Evolutionary conservation across 140 eudicot genomes (phyloP).

Genomic region (Ambrosia hybrid): DNA sequence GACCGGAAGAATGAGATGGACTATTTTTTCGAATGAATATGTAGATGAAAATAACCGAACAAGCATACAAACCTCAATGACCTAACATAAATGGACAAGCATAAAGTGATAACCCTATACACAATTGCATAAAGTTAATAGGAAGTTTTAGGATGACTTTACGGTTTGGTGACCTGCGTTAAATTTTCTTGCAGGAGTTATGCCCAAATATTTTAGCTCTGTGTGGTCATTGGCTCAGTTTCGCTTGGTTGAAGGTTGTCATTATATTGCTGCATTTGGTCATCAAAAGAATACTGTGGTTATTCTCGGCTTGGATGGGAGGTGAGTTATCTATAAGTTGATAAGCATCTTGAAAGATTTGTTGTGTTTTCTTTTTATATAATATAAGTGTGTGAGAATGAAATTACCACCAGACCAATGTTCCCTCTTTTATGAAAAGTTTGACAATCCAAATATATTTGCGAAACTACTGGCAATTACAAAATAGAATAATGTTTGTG

Average conservation of each 20-base stretch:
- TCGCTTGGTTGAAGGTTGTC: constrained; percentile 55
- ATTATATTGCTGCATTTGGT: constrained; percentile 5
- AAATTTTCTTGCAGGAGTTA: constrained; percentile 51
- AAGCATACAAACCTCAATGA: too few relatives aligned
- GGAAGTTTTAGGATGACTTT: background rate
- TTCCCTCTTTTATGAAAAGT: background rate
- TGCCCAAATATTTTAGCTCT: constrained; percentile 84
- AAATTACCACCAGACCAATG: background rate
- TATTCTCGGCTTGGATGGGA: constrained; percentile 87
- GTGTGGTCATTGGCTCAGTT: constrained; percentile 72
- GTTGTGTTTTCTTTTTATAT: background rate
- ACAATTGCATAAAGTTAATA: constrained; percentile 1
- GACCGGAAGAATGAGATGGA: too few relatives aligned
- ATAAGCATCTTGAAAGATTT: background rate
- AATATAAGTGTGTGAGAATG: background rate
- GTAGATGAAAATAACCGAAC: too few relatives aligned
- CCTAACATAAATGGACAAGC: too few relatives aligned
- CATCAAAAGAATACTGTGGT: constrained; percentile 73
- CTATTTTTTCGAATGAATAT: too few relatives aligned
- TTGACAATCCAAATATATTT: constrained; percentile 5
- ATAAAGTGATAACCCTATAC: too few relatives aligned
- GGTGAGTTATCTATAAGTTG: constrained; percentile 45
- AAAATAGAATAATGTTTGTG: background rate
- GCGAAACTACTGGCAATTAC: background rate
- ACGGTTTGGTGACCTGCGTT: constrained; percentile 1